A percentile compares a stretch with the other conserved stretches of the same genome.
Evolutionary conservation across 495 filamentous ascomycete species (phyloP).

Genomic region (Melanomma pulvis-pyrius): DNA sequence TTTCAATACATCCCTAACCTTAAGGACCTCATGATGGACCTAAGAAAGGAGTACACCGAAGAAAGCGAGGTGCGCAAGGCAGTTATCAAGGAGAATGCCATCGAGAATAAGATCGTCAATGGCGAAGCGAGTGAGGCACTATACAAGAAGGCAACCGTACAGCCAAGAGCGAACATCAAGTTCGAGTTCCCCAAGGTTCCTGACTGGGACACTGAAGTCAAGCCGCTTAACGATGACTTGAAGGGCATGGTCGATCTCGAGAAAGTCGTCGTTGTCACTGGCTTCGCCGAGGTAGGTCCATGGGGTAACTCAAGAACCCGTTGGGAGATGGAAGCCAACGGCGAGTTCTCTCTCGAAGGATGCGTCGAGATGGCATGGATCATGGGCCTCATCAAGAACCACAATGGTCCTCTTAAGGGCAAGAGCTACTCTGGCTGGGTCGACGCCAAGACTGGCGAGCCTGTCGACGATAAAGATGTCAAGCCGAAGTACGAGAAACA

Average conservation of each 20-base stretch:
- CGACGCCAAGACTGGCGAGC: conserved; percentile 88
- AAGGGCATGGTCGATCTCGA: conserved; percentile 99
- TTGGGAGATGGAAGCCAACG: conserved; percentile 99
- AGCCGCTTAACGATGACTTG: conserved; percentile 81
- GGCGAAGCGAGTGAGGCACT: conserved; percentile 87
- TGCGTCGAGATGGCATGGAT: conserved; percentile 99
- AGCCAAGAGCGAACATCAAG: conserved; percentile 96
- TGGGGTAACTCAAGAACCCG: conserved; percentile 98
- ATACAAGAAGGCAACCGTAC: conserved; percentile 90
- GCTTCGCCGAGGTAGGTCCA: conserved; percentile 93
- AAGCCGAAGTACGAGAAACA: conserved; percentile 95
- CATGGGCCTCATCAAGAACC: conserved; percentile 98
- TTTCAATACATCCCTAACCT: conserved; percentile 96
- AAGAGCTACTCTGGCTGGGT: conserved; percentile 97
- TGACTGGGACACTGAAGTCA: conserved; percentile 86
- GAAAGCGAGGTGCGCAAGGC: conserved; percentile 91
- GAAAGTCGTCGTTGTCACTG: conserved; percentile 95
- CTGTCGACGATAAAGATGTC: conserved; percentile 96
- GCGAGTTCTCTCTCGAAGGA: conserved; percentile 94
- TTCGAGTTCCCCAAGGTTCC: conserved; percentile 90
- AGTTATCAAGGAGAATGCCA: conserved; percentile 91
- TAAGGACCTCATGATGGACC: conserved; percentile 88
- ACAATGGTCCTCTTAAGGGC: conserved; percentile 97
- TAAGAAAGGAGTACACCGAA: conserved; percentile 89
- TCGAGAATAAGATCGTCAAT: conserved; percentile 97